Conservation (phyloP, 192 early-diverging fungal genomes). For the Thoreauomyces humboldtii region DNA sequence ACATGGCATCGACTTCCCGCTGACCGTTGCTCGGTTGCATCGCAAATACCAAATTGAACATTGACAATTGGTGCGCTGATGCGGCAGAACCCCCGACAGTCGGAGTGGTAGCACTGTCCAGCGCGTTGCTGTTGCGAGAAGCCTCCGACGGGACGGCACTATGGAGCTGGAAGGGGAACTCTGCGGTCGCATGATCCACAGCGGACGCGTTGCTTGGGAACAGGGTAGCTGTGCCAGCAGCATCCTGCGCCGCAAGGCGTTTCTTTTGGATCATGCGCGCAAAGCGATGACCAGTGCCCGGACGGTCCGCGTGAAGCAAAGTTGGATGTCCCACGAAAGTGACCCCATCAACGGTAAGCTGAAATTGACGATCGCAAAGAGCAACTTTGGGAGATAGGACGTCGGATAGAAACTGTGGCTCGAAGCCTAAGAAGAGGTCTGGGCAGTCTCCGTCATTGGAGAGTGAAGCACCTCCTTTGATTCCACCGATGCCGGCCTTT, state of each 20-base stretch:
- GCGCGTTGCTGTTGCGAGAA: background rate
- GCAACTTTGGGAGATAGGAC: conserved; percentile 82
- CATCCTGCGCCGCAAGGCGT: conserved; percentile 28
- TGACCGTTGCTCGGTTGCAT: conserved; percentile 37
- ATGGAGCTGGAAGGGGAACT: background rate
- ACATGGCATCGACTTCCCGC: conserved; percentile 62
- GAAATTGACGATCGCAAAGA: conserved; percentile 80
- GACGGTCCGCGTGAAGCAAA: conserved; percentile 56
- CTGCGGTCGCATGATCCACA: background rate
- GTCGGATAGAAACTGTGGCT: conserved; percentile 74
- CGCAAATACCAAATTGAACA: conserved; percentile 80
- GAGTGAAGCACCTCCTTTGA: conserved; percentile 11
- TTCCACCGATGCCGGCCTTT: background rate
- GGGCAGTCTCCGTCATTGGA: background rate
- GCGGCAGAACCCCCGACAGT: conserved; percentile 4
- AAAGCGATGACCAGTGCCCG: conserved; percentile 54
- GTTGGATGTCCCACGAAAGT: conserved; percentile 73
- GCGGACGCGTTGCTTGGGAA: background rate
- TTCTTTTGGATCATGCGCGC: conserved; percentile 40
- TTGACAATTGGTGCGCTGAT: conserved; percentile 55
- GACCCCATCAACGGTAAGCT: conserved; percentile 80
- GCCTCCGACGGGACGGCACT: background rate
- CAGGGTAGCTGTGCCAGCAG: conserved; percentile 31
- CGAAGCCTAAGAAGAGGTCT: conserved; percentile 75
- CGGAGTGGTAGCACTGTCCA: background rate